Evolutionary conservation across 2,329 filamentous ascomycete species (phyloP), one percentile per base, ranked within the genome.

Genomic region (Pestalotiopsis sp.): DNA sequence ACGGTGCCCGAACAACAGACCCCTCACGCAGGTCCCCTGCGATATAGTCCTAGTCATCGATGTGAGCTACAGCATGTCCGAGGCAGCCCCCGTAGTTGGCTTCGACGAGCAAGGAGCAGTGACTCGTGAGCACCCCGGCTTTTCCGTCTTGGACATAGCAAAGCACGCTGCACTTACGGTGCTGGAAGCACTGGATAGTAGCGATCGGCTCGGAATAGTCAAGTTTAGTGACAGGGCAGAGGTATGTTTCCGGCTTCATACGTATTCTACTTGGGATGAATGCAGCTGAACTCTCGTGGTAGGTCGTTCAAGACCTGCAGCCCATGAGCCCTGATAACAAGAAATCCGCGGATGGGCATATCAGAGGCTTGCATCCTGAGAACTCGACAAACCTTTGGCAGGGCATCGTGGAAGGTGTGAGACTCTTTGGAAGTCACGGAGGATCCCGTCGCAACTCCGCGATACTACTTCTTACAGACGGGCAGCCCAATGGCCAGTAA

Each of bases 41-140:
- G 88, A 90, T 70, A 86, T 91, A 39, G 88, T 90, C 2, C 81
- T 91, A 2, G 87, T 88, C 17, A 89, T 91, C 67, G 89, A 91
- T 73, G 82, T 90, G 14, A 91, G 89, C 0, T 82, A 80, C 0
- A 90, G 87, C 77, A 91, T 91, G 89, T 65, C 69, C 1, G 66
- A 69, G 0, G 72, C 77, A 1, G 88, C 88, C 0, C 85, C 84
- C 0, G 80, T 85, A 0, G 85, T 87, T 0, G 73, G 73, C 11
- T 74, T 74, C 3, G 71, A 75, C 1, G 82, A 81, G 14, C 80
- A 83, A 5, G 74, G 77, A 17, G 70, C 75, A 4, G 17, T 65
- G 14, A 70, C 61, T 13, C 63, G 61, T 2, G 86, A 89, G 70
- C 74, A 81, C 23, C 83, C 83, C 1, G 87, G 87, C 0, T 78